Conservation (phyloP, 257 asterid species). For the Solanum pinnatisectum region DNA sequence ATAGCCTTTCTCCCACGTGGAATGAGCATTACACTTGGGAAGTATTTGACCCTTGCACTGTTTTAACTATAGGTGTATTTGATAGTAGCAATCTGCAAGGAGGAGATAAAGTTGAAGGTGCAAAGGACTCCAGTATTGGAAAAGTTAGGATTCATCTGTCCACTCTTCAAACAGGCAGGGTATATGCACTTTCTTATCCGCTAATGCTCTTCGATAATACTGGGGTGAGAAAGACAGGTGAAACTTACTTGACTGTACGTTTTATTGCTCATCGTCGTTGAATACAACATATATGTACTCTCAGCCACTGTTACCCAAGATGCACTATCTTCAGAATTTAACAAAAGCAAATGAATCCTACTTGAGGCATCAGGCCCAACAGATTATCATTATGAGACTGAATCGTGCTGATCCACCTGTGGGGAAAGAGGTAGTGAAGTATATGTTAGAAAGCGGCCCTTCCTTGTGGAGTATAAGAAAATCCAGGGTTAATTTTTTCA, state of each 20-base stretch:
- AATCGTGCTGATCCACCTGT: slow-evolving; percentile 64
- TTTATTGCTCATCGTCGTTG: slow-evolving; percentile 53
- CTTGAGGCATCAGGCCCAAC: slow-evolving; percentile 62
- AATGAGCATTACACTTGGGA: slow-evolving; percentile 80
- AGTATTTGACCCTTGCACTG: slow-evolving; percentile 68
- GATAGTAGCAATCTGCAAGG: slow-evolving; percentile 53
- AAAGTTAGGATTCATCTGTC: slow-evolving; percentile 71
- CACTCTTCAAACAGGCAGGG: slow-evolving; percentile 55
- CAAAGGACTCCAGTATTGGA: slow-evolving; percentile 49
- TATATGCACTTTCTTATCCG: slow-evolving; percentile 49
- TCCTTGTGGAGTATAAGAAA: slow-evolving; percentile 60
- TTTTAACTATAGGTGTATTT: slow-evolving; percentile 55
- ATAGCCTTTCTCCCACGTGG: slow-evolving; percentile 63
- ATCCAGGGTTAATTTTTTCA: slow-evolving; percentile 58
- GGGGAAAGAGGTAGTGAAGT: slow-evolving; percentile 12
- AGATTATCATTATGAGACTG: slow-evolving; percentile 48
- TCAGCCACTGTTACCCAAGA: slow-evolving; percentile 50
- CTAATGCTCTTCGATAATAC: slow-evolving; percentile 45
- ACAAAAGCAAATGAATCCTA: slow-evolving; percentile 44
- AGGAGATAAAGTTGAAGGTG: slow-evolving; percentile 38
- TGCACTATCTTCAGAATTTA: slow-evolving; percentile 42
- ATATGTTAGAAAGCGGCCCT: slow-evolving; percentile 47
- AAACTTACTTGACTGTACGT: slow-evolving; percentile 53
- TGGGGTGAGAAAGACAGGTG: slow-evolving; percentile 69
- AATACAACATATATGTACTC: slow-evolving; percentile 61